Base-by-base conservation (phyloP, 768 basidiomycete species). In the Phanerochaete carnosa region DNA sequence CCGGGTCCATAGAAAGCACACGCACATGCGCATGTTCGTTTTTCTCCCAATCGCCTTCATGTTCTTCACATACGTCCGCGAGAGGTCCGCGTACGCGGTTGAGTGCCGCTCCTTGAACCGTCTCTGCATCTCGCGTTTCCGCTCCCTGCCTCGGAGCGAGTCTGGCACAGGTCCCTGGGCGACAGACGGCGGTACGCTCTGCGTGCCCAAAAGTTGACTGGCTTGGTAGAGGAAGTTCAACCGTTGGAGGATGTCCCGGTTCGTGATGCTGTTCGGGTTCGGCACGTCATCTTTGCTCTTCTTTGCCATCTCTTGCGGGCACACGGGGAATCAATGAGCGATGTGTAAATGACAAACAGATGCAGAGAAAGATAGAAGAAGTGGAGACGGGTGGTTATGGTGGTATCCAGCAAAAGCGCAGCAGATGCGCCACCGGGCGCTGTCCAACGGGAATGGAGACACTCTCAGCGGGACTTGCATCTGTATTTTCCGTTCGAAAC, bases 211-310 rank as follows among this genome's bases (percentile, higher is more conserved):
- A 62, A 86, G 87, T 13, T 82, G 78, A 66, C 88, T 87, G 35
- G 91, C 89, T 73, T 94, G 93, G 68, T 90, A 93, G 35, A 94
- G 81, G 71, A 90, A 94, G 73, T 90, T 94, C 62, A 94, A 80
- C 29, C 92, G 81, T 72, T 94, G 92, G 23, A 92, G 80, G 50
- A 90, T 83, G 68, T 94, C 93, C 29, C 85, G 78, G 70, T 92
- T 91, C 12, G 79, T 66, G 32, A 89, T 79, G 61, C 73, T 81
- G 70, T 77, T 80, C 1, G 84, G 77, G 60, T 82, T 89, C 13
- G 86, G 86, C 9, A 67, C 73, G 19, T 83, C 81, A 58, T 83
- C 82, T 68, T 82, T 85, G 65, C 69, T 70, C 64, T 87, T 88
- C 75, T 90, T 92, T 22, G 75, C 89, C 91, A 92, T 92, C 8